Evolutionary conservation across 164 flowering plant species (phyloP).

Genomic region (Chimonanthus salicifolius): DNA sequence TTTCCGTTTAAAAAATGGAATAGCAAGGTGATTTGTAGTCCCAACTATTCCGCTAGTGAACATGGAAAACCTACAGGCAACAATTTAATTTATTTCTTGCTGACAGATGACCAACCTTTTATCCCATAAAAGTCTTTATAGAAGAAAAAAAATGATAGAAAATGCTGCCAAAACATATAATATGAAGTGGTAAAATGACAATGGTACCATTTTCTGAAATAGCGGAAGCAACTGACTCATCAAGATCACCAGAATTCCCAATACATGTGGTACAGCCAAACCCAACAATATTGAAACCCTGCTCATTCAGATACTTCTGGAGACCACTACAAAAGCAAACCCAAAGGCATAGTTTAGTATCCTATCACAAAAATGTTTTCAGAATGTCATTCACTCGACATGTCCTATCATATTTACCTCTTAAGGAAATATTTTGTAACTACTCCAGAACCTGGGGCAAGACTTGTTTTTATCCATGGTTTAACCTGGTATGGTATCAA

Average conservation of each 20-base stretch:
- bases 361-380: background rate
- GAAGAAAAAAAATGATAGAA: no score
- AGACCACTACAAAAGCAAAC: conserved; percentile 50
- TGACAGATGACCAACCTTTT: background rate
- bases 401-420: conserved; percentile 35
- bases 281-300: conserved; percentile 78
- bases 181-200: background rate
- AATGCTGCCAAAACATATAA: background rate
- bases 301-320: conserved; percentile 64
- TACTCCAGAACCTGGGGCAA: conserved; percentile 90
- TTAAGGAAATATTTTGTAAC: conserved; percentile 78
- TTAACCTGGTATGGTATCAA: conserved; percentile 44
- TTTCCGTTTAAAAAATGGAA: no score
- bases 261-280: conserved; percentile 94
- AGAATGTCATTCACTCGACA: background rate
- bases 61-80: no score
- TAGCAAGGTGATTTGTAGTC: no score
- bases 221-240: conserved; percentile 70
- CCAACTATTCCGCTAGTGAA: no score
- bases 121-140: background rate
- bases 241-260: conserved; percentile 81
- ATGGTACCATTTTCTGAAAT: conserved; percentile 67
- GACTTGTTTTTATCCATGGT: conserved; percentile 89
- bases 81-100: no score
- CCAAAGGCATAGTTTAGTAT: conserved; percentile 1